Percentiles rank a stretch among this genome's conserved stretches.
Conservation (phyloP, 164 flowering plant species). For the Berberis vulgaris region DNA sequence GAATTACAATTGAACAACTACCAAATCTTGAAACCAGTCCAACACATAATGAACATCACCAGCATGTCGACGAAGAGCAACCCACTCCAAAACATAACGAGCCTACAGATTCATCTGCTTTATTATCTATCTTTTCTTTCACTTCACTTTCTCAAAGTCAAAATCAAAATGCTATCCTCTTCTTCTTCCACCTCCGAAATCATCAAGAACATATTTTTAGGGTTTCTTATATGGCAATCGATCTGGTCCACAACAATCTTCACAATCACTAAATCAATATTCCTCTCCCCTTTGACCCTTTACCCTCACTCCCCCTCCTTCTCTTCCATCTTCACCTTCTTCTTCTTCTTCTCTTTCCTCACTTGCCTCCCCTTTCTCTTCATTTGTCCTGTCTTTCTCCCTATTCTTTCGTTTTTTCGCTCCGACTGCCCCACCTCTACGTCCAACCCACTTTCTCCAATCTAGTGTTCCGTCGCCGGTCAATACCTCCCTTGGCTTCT, state of each 20-base stretch:
- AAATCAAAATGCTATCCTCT: slow-evolving; percentile 8
- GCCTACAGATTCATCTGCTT: too few relatives aligned
- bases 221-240: slow-evolving; percentile 68
- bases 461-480: background rate
- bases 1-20: too few relatives aligned
- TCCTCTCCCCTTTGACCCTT: slow-evolving; percentile 20
- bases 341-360: slow-evolving; percentile 10
- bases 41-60: too few relatives aligned
- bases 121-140: too few relatives aligned
- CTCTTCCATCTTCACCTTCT: slow-evolving; percentile 8
- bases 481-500: background rate
- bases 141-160: background rate
- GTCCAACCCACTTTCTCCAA: background rate
- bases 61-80: too few relatives aligned
- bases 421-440: slow-evolving; percentile 26
- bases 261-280: slow-evolving; percentile 23
- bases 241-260: slow-evolving; percentile 39
- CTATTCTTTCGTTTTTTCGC: slow-evolving; percentile 30
- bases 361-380: background rate
- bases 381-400: slow-evolving; percentile 22
- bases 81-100: too few relatives aligned
- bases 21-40: too few relatives aligned
- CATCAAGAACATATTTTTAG: slow-evolving; percentile 48
- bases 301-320: slow-evolving; percentile 16
- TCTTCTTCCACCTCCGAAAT: slow-evolving; percentile 18